phyloP scores from a whole-genome alignment of 208 protist genomes.

The Novymonas esmeraldas region DNA sequence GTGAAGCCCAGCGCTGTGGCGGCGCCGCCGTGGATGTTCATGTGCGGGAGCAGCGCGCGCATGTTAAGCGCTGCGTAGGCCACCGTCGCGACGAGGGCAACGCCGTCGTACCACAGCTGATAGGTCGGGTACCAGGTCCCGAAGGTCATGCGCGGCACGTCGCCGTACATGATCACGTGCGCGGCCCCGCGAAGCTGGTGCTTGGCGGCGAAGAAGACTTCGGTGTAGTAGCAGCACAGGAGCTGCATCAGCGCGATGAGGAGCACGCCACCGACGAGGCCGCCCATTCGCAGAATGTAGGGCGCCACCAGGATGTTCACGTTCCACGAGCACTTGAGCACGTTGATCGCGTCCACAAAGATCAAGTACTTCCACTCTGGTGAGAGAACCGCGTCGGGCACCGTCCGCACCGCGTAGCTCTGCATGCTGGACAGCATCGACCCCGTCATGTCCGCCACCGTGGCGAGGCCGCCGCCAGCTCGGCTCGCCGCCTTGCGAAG shows the following conservation, averaged over 20 bases:
- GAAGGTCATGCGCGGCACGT: conserved; percentile 46
- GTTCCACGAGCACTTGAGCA: conserved; percentile 38
- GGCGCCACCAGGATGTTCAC: conserved; percentile 48
- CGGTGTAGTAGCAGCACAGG: conserved; percentile 37
- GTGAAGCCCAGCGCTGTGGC: conserved; percentile 39
- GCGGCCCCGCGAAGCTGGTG: conserved; percentile 36
- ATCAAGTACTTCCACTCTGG: conserved; percentile 44
- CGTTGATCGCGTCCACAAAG: conserved; percentile 39
- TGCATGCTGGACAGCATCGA: conserved; percentile 33
- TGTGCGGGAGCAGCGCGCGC: conserved; percentile 31
- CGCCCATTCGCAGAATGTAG: conserved; percentile 43
- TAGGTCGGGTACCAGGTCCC: conserved; percentile 33
- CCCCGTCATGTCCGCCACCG: conserved; percentile 36
- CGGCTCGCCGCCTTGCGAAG: conserved; percentile 16
- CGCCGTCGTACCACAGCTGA: conserved; percentile 29
- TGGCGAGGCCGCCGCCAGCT: conserved; percentile 28
- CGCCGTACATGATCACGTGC: conserved; percentile 51
- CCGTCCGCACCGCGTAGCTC: conserved; percentile 27
- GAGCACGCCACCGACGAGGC: conserved; percentile 35
- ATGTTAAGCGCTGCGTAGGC: conserved; percentile 44
- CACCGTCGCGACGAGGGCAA: conserved; percentile 42
- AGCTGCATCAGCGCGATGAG: conserved; percentile 25
- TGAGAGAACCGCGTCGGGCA: conserved; percentile 39
- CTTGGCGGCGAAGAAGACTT: conserved; percentile 44
- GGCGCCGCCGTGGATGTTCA: conserved; percentile 28